phyloP scores from a whole-genome alignment of 192 early-diverging fungal species.

The Physocladia obscura region DNA sequence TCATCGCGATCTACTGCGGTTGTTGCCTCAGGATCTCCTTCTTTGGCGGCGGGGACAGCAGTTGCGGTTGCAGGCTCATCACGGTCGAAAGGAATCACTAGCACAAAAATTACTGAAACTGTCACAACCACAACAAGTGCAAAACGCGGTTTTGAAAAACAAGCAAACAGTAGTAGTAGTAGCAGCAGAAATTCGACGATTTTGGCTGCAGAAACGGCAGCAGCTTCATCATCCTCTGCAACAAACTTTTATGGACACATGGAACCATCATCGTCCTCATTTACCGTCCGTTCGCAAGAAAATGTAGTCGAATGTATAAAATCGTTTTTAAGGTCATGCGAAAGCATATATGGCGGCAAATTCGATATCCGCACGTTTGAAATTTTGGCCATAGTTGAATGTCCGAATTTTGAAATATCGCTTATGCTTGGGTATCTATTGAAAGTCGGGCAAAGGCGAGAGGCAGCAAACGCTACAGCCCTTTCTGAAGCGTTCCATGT shows the following conservation, averaged over 20 bases:
- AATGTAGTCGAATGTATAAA: background rate
- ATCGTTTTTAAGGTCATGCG: constrained; percentile 5
- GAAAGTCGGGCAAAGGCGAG: background rate
- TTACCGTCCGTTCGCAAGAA: background rate
- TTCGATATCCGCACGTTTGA: constrained; percentile 25
- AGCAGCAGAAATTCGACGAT: background rate
- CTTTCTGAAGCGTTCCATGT: constrained; percentile 2
- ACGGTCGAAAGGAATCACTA: too few species aligned
- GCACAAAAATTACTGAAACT: background rate
- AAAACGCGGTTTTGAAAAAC: background rate
- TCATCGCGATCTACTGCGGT: background rate
- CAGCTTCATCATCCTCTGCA: background rate
- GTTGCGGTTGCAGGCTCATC: too few species aligned
- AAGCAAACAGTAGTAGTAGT: background rate
- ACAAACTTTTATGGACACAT: background rate
- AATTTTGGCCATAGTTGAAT: background rate
- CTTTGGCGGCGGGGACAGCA: background rate
- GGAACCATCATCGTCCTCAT: background rate
- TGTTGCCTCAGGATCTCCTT: background rate
- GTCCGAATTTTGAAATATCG: constrained; percentile 13
- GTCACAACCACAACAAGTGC: constrained; percentile 1
- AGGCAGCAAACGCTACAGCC: background rate
- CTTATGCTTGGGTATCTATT: constrained; percentile 12
- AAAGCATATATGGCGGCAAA: background rate
- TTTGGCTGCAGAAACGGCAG: background rate